These are phyloP conservation scores for Rhodomyrtus psidioides DNA, from an alignment of 441 rosid genomes.

Conservation along the genomic window DNA sequence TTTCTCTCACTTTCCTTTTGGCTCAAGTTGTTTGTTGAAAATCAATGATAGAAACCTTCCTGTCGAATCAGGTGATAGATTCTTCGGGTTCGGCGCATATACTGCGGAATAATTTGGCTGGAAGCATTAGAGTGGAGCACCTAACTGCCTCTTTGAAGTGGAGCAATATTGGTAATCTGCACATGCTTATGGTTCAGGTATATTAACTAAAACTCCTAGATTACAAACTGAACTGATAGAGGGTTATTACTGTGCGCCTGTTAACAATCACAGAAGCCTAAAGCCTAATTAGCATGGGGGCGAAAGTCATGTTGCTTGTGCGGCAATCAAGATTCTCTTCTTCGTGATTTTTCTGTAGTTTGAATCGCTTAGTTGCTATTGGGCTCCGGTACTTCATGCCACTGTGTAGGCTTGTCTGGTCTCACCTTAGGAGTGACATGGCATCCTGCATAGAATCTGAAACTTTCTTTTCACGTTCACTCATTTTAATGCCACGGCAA, in stretches of 20 bases:
- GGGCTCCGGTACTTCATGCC: neutral
- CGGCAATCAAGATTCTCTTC: neutral
- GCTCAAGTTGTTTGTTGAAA: neutral
- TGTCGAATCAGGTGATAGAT: neutral
- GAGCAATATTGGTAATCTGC: slow-evolving; percentile 12
- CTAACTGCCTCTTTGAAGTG: slow-evolving; percentile 4
- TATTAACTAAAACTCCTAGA: neutral
- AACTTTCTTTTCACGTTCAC: neutral
- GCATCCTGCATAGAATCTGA: neutral
- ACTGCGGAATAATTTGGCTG: slow-evolving; percentile 7
- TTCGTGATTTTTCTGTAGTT: neutral
- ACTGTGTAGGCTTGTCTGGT: neutral
- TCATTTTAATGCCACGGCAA: neutral
- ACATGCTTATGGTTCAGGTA: slow-evolving; percentile 6
- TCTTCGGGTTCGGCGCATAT: slow-evolving; percentile 1
- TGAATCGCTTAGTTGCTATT: neutral
- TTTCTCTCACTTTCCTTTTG: neutral
- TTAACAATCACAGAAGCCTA: neutral
- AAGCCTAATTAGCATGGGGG: neutral
- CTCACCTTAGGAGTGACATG: neutral
- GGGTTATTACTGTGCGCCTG: neutral
- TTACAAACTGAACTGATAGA: neutral
- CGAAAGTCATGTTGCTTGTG: neutral
- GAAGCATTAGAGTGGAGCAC: slow-evolving; percentile 3
- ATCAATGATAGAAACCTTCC: neutral